phyloP scores from a whole-genome alignment of 805 yeast species.

The Teunomyces kruisii region DNA sequence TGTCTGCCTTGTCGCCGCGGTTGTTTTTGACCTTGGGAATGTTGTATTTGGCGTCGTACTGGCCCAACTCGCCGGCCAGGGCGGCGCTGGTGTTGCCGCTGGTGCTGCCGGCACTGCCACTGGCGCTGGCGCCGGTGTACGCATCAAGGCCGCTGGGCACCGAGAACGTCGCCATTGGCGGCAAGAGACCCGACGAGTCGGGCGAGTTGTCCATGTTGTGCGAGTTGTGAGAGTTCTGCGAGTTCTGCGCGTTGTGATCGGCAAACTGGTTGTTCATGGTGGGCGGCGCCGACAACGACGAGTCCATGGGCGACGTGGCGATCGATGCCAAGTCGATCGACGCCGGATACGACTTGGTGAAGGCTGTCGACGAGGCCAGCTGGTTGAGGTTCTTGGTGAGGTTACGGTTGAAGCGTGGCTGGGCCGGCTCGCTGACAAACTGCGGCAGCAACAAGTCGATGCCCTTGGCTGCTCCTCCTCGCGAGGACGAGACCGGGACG shows the following conservation, averaged over 20 bases:
- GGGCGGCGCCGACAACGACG: conserved; percentile 12
- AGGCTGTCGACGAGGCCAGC: conserved; percentile 9
- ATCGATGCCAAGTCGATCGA: conserved; percentile 56
- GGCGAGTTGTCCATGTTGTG: neutral
- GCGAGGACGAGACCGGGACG: neutral
- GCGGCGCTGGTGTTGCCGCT: no score
- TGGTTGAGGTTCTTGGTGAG: conserved; percentile 3
- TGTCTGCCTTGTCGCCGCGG: conserved; percentile 30
- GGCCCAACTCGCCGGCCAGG: neutral
- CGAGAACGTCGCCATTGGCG: conserved; percentile 34
- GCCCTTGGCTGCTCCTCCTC: conserved; percentile 7
- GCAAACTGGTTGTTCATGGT: conserved; percentile 4
- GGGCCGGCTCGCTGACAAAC: conserved; percentile 11
- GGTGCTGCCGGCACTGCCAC: no score
- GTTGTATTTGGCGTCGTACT: neutral
- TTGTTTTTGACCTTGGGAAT: conserved; percentile 15
- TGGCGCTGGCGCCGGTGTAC: neutral
- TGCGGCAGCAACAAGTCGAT: conserved; percentile 30
- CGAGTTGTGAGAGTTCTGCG: no score
- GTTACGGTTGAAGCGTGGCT: neutral
- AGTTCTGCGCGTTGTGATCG: no score
- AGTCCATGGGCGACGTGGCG: conserved; percentile 30
- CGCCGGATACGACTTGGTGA: conserved; percentile 46
- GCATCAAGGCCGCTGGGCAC: conserved; percentile 6
- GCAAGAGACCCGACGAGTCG: conserved; percentile 16